A percentile compares a stretch with the other conserved stretches of the same genome.
Evolutionary conservation across 345 rosid species (phyloP).

Genomic region (Linum trigynum): DNA sequence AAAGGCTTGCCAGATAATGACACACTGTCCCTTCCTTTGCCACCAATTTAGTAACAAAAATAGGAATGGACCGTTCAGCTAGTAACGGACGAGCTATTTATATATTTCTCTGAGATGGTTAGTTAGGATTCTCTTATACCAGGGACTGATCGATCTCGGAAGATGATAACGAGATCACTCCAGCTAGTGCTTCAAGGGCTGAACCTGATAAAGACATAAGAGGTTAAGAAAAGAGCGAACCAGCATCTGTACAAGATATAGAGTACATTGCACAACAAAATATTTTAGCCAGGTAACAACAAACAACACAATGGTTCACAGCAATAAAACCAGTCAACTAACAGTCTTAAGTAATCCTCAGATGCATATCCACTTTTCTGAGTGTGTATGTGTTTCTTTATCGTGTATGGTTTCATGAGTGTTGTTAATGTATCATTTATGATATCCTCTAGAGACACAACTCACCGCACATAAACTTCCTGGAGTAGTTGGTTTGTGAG

Average conservation of each 20-base stretch:
- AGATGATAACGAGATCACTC: slow-evolving; percentile 67
- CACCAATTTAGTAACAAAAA: background rate
- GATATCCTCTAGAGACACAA: background rate
- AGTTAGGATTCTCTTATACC: slow-evolving; percentile 32
- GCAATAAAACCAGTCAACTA: background rate
- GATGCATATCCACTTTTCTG: background rate
- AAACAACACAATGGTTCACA: background rate
- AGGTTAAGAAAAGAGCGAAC: background rate
- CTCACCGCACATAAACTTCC: background rate
- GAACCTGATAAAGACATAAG: slow-evolving; percentile 43
- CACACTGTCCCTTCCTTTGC: background rate
- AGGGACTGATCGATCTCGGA: slow-evolving; percentile 63
- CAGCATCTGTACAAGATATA: background rate
- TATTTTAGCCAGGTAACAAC: background rate
- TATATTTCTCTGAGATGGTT: background rate
- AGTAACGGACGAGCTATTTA: background rate
- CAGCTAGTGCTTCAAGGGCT: slow-evolving; percentile 86
- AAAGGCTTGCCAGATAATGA: background rate
- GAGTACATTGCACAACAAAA: background rate
- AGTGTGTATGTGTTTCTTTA: background rate
- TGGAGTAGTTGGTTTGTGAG: background rate
- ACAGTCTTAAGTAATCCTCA: background rate
- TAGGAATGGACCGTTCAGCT: background rate
- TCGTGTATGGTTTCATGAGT: no score
- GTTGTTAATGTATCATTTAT: background rate